A percentile compares a stretch with the other conserved stretches of the same genome.
Evolutionary conservation across 371 early-diverging fungal species (phyloP).

Genomic region (Umbelopsis sp.): DNA sequence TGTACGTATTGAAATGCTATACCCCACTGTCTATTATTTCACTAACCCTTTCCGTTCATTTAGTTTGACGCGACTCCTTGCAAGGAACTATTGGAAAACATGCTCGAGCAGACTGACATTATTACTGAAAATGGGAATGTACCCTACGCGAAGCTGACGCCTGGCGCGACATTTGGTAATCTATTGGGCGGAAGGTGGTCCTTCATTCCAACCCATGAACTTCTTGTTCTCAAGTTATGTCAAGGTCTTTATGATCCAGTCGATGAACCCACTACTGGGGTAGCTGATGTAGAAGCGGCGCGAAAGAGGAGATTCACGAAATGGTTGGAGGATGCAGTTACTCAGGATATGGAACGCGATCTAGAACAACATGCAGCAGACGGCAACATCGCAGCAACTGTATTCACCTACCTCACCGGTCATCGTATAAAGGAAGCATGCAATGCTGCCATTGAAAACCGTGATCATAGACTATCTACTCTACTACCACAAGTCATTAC

Average conservation of each 20-base stretch:
- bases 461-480: not conserved
- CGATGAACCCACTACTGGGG: not conserved
- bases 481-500: conserved; percentile 13
- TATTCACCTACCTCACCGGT: conserved; percentile 12
- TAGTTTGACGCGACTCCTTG: conserved; percentile 10
- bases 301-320: conserved; percentile 9
- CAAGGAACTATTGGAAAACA: not conserved
- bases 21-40: not conserved
- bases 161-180: conserved; percentile 2
- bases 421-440: conserved; percentile 15
- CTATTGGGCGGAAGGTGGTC: not conserved
- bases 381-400: conserved; percentile 1
- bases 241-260: conserved; percentile 6
- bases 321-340: conserved; percentile 14
- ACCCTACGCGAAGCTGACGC: not conserved
- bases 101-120: conserved; percentile 5
- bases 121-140: not conserved
- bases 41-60: too few relatives aligned
- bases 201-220: not conserved
- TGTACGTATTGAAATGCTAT: not conserved
- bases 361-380: not conserved
- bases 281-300: conserved; percentile 10
- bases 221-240: conserved; percentile 6
- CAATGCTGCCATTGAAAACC: conserved; percentile 17
- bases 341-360: conserved; percentile 13